Evolutionary conservation across 768 basidiomycete genomes (phyloP).

Genomic region (Holtermannia corniformis): DNA sequence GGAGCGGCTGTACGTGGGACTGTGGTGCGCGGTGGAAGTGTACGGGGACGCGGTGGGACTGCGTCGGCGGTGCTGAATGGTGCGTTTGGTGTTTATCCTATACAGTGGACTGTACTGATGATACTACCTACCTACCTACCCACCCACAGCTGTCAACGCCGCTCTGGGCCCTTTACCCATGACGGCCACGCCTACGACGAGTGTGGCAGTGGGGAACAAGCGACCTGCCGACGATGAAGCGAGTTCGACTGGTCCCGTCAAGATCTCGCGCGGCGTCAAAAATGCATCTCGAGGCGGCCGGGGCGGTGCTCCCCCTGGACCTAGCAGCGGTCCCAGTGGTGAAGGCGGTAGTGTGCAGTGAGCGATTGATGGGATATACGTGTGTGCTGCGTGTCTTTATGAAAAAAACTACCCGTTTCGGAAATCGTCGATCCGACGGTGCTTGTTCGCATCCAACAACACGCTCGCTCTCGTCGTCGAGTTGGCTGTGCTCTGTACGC

Average conservation of each 20-base stretch:
- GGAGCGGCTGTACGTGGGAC: constrained; percentile 3
- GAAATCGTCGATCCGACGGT: no score
- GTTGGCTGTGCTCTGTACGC: no score
- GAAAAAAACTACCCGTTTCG: no score
- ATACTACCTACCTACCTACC: no score
- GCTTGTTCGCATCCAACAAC: no score
- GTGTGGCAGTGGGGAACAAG: background rate
- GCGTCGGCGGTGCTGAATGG: constrained; percentile 14
- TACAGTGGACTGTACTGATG: background rate
- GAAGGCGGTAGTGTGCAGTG: no score
- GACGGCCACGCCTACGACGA: constrained; percentile 4
- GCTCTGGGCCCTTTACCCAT: constrained; percentile 13
- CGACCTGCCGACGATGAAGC: background rate
- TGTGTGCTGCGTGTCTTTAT: no score
- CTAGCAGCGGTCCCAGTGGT: no score
- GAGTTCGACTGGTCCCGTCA: background rate
- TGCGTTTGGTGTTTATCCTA: constrained; percentile 7
- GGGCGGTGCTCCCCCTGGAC: no score
- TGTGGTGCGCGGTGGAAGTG: constrained; percentile 8
- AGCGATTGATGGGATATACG: no score
- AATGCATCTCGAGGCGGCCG: background rate
- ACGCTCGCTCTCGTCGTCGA: no score
- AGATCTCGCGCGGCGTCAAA: background rate
- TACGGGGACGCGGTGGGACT: constrained; percentile 5
- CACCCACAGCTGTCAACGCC: constrained; percentile 35